Evolutionary conservation across 2,329 filamentous ascomycete species (phyloP).

Genomic region (Pseudogymnoascus pannorum): DNA sequence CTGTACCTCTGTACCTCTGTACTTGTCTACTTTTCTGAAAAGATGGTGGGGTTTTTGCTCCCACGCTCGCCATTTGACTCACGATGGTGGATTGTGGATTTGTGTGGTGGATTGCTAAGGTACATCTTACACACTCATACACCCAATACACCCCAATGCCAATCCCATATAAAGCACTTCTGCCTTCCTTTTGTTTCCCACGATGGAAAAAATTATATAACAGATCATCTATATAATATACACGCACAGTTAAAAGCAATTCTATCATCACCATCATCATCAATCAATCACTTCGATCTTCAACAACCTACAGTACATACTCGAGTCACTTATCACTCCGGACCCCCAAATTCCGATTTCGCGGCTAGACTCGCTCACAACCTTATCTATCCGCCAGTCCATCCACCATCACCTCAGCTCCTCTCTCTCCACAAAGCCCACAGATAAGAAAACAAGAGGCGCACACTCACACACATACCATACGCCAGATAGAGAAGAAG

Average conservation of each 20-base stretch:
- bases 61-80: neutral
- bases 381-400: neutral
- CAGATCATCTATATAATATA: no score
- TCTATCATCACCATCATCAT: no score
- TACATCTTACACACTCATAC: no score
- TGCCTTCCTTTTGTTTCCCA: neutral
- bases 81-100: neutral
- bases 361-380: neutral
- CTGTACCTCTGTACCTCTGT: no score
- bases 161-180: neutral
- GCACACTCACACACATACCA: neutral
- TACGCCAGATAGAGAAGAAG: neutral
- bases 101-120: no score
- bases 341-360: neutral
- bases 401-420: neutral
- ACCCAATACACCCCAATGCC: neutral
- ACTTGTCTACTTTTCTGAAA: no score
- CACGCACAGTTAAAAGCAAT: neutral
- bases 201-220: neutral
- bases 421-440: neutral
- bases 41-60: neutral
- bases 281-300: no score
- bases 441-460: neutral
- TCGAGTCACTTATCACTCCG: neutral
- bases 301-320: no score